Percentiles rank a stretch among this genome's conserved stretches.
Conservation (phyloP, 208 protist genomes). For the Crithidia acanthocephali region DNA sequence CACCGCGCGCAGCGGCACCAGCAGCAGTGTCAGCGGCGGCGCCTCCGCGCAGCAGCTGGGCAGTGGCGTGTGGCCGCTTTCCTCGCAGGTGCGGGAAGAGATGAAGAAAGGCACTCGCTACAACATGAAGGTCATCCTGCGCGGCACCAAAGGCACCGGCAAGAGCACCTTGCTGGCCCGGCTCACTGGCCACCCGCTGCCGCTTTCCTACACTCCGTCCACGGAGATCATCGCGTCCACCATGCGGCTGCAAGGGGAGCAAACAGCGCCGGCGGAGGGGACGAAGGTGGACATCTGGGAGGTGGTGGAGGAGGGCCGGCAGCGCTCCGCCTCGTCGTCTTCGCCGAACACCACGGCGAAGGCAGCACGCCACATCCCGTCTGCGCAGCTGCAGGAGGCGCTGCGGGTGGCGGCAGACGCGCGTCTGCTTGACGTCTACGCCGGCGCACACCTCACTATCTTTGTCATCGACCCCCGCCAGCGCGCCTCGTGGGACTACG, state of each 20-base stretch:
- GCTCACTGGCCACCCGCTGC: constrained; percentile 50
- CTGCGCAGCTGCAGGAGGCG: constrained; percentile 36
- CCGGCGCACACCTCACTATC: constrained; percentile 58
- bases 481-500: constrained; percentile 67
- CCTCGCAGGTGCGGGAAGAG: constrained; percentile 58
- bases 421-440: constrained; percentile 65
- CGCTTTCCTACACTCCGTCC: constrained; percentile 58
- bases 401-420: constrained; percentile 45
- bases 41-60: constrained; percentile 28
- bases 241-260: constrained; percentile 46
- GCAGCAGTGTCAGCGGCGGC: background rate
- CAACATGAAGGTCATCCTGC: constrained; percentile 87
- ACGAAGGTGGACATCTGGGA: constrained; percentile 87
- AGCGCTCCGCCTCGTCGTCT: constrained; percentile 11
- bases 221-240: constrained; percentile 63
- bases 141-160: constrained; percentile 64
- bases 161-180: constrained; percentile 77
- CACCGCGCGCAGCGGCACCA: background rate
- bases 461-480: constrained; percentile 74
- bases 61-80: constrained; percentile 60
- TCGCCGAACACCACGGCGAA: constrained; percentile 7
- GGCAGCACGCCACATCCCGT: constrained; percentile 6
- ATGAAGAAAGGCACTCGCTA: constrained; percentile 68
- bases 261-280: constrained; percentile 43
- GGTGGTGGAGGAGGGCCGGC: constrained; percentile 59